Percentiles rank a stretch among this genome's conserved stretches.
These are phyloP conservation scores for Chaetoceros tenuissimus DNA, from an alignment of 108 stramenopile genomes.

Conservation along the genomic window DNA sequence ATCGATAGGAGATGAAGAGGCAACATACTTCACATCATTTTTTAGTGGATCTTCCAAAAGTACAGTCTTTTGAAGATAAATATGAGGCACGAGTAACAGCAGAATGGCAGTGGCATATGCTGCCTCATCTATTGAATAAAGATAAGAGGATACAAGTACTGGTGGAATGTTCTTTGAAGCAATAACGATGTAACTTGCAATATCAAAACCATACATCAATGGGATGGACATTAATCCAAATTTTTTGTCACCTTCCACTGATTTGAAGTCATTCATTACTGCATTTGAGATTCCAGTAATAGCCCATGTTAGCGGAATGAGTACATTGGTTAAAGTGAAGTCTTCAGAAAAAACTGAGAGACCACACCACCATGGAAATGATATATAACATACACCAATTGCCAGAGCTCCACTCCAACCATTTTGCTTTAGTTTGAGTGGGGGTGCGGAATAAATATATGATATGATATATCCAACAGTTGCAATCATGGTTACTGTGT, in stretches of 20 bases:
- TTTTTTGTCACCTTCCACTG: constrained; percentile 89
- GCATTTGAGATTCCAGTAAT: constrained; percentile 93
- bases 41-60: constrained; percentile 87
- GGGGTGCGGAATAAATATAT: constrained; percentile 96
- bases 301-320: constrained; percentile 80
- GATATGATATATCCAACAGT: constrained; percentile 90
- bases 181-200: constrained; percentile 89
- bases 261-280: constrained; percentile 97
- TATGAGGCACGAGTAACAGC: constrained; percentile 83
- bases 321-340: neutral
- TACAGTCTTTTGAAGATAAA: constrained; percentile 88
- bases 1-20: constrained; percentile 88
- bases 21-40: constrained; percentile 96
- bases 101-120: constrained; percentile 71
- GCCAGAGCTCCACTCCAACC: constrained; percentile 96
- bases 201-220: constrained; percentile 93
- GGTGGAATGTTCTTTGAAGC: constrained; percentile 86
- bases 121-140: constrained; percentile 72
- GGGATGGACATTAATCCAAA: constrained; percentile 91
- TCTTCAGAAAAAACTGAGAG: constrained; percentile 88
- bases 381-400: constrained; percentile 93
- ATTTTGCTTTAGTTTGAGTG: constrained; percentile 91
- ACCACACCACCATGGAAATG: constrained; percentile 97
- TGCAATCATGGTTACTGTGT: constrained; percentile 68
- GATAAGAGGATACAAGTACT: constrained; percentile 85